Base-by-base conservation (phyloP, 805 yeast species). In the Cyberlindnera euphorbiiphila region DNA sequence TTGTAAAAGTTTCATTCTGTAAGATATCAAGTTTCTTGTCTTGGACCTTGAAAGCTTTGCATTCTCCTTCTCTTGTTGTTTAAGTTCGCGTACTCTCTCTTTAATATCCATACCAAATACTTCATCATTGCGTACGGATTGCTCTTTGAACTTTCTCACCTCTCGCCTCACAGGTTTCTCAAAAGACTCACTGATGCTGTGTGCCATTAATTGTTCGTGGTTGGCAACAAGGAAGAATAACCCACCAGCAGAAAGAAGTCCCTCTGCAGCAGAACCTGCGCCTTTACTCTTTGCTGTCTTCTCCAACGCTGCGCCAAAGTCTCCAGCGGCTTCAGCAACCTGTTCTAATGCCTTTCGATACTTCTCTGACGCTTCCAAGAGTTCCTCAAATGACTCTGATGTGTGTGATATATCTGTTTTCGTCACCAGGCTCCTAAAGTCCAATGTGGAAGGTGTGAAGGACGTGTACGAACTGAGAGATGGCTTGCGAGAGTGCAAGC, bases 201-300 rank as follows among this genome's bases (percentile, higher is more conserved):
- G 65, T 12, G 86, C 71, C 47, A 87, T 65, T 11, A 87, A 75
- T 43, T 78, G 80, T 43, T 83, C 82, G 54, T 85, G 93, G 55
- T 85, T 85, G 0, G 91, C 78, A 14, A 85, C 72, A 29, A 87
- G 66, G 52, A 75, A 78, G 49, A 85, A 89, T 37, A 87, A 63
- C 0, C 95, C 95, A 28, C 87, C 81, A 3, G 89, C 84, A 33
- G 78, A 72, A 48, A 77, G 61, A 12, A 86, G 57, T 8, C 86
- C 86, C 46, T 81, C 82, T 3, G 80, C 71, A 1, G 76, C 67
- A 17, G 60, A 59, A 12, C 76, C 78, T 14, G 80, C 72, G 11
- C 86, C 86, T 53, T 78, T 77, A 45, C 77, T 68, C 35, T 72
- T 64, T 1, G 87, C 78, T 41, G 77, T 67, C 29, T 67, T 69